Evolutionary conservation across 805 yeast species (phyloP), one percentile per base, ranked within the genome.

Genomic region (Zygosaccharomyces gambellarensis): DNA sequence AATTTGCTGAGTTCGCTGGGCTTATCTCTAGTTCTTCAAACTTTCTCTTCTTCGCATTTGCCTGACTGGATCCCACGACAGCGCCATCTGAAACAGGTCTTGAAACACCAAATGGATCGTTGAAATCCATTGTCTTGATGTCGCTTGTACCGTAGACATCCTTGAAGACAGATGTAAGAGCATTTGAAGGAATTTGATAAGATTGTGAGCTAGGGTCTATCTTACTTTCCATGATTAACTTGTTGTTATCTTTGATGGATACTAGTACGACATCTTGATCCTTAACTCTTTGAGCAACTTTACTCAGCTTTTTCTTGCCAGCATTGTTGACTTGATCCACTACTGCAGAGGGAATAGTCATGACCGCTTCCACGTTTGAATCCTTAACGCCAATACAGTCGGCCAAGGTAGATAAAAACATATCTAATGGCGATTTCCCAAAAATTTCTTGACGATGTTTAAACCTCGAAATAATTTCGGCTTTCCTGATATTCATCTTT

Each of bases 401-500:
- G 12, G 64, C 65, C 38, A 68, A 48, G 7, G 71, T 64, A 17
- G 58, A 56, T 38, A 68, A 47, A 42, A 67, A 68, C 46, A 66
- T 43, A 46, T 68, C 71, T 6, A 60, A 47, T 14, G 68, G 59
- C 10, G 70, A 67, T 9, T 52, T 48, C 29, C 55, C 52, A 39
- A 62, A 63, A 5, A 65, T 47, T 40, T 67, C 67, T 52, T 65
- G 68, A 46, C 71, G 62, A 46, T 65, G 69, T 36, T 67, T 66
- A 39, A 55, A 62, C 43, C 70, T 58, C 3, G 67, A 60, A 12
- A 62, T 57, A n/a, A 68, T 52, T 41, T 68, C 71, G 3, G 58
- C 57, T 41, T 66, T 67, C 41, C 61, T 59, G 14, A 56, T 52
- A 32, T 62, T 57, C 53, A 65, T 48, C 28, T 61, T 58, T 28